Evolutionary conservation across 2,329 filamentous ascomycete genomes (phyloP), one percentile per base, ranked within the genome.

Genomic region (Neonectria punicea): DNA sequence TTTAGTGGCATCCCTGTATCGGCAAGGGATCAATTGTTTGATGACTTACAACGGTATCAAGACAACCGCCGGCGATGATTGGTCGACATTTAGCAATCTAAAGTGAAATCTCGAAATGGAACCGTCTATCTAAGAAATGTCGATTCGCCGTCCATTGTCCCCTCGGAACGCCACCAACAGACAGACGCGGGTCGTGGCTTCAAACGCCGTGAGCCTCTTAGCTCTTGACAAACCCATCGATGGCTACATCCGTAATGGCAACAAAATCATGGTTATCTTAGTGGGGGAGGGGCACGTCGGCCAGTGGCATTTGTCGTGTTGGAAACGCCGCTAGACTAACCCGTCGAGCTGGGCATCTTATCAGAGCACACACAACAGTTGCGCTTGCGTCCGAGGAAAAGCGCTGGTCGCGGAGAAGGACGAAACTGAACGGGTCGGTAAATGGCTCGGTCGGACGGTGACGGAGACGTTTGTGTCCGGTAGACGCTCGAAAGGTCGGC

Each of bases 351-450:
- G 30, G 43, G 56, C 36, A 43, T 58, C 43, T 51, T 59, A 59
- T 63, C 61, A 53, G 49, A 49, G 54, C 54, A 28, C 41, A n/a
- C 54, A 28, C 41, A 28, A 30, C 22, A 30, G 39, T 30, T 54
- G 50, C 50, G 20, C 41, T 13, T 47, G 56, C 44, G 55, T 59
- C 61, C 61, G 55, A 58, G 61, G 61, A 63, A 57, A 63, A 63
- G 54, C 50, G 13, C 32, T 16, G 20, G 51, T 55, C 61, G 18
- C 50, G n/a, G 56, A 53, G 39, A 44, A 30, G 41, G 41, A 44
- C 25, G 10, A 36, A n/a, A 46, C 30, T 20, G 32, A n/a, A 46
- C 30, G 16, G 32, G 39, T n/a, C 20, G 13, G 20, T 47, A 62
- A 53, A 47, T 47, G 18, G 28, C 46, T 28, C 44, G 10, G 18